Evolutionary conservation across 768 basidiomycete genomes (phyloP), one percentile per base, ranked within the genome.

Genomic region (Termitomyces sp.): DNA sequence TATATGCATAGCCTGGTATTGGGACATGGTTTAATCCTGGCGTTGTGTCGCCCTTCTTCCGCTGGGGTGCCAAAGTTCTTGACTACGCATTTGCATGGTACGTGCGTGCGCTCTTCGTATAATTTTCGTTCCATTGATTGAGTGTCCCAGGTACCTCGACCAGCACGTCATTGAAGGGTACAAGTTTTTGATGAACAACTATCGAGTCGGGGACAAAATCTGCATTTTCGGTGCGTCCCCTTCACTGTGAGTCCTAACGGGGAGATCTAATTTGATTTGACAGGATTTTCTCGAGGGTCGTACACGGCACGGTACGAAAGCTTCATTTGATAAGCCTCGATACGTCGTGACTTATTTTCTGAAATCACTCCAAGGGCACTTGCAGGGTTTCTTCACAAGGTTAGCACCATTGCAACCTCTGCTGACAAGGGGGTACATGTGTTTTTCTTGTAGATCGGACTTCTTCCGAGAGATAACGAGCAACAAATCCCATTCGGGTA

Each of bases 51-150:
- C 86, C 88, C 0, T 1, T 85, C 7, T 84, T 82, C 58, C 67
- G 74, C 47, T 81, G 83, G 81, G 61, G 72, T 0, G 89, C 87
- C 6, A 83, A 82, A 64, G 63, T 85, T 4, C 53, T 87, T 40
- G 91, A 92, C 62, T 69, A 81, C 49, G 90, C 87, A 0, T 70
- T 90, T 57, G 91, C 90, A 21, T 90, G 87, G 89, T 89, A 65
- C 7, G 79, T 62, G 14, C 42, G 32, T 38, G 9, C 29, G 21
- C 37, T 29, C 29, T 45, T 46, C 48, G 27, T 16, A 14, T 5
- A 19, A 27, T n/a, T 23, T 50, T n/a, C 29, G n/a, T n/a, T 37
- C 23, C 23, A 53, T 47, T 14, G 14, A 54, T 37, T 5, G 25
- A 42, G 46, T 41, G 25, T 38, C 4, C 12, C 38, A 88, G 87